Evolutionary conservation across 2,329 filamentous ascomycete species (phyloP).

Genomic region (Fusarium sp.): DNA sequence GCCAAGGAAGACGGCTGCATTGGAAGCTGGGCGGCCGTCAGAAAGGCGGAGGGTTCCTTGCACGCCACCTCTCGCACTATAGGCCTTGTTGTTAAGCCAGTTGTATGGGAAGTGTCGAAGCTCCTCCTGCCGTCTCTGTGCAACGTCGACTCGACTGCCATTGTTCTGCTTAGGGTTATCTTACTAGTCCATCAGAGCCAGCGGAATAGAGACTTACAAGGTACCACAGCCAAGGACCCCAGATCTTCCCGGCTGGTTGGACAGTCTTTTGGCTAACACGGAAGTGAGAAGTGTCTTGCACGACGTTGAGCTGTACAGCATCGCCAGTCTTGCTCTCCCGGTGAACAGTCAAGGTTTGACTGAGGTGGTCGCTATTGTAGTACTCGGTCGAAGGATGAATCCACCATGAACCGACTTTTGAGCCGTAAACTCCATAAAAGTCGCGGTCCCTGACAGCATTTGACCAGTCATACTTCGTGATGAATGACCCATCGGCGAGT

Average conservation of each 20-base stretch:
- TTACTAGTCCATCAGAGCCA: background rate
- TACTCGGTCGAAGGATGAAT: constrained; percentile 25
- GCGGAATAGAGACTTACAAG: background rate
- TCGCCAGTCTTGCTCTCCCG: constrained; percentile 24
- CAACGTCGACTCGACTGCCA: constrained; percentile 10
- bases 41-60: constrained; percentile 21
- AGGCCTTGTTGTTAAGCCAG: constrained; percentile 16
- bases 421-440: constrained; percentile 25
- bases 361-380: constrained; percentile 23
- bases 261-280: constrained; percentile 10
- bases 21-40: constrained; percentile 16
- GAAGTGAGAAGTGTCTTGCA: constrained; percentile 27
- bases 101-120: constrained; percentile 21
- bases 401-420: constrained; percentile 24
- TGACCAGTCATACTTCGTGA: constrained; percentile 29
- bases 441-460: constrained; percentile 24
- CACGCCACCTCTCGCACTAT: constrained; percentile 12
- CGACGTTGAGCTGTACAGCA: constrained; percentile 19
- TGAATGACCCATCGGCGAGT: constrained; percentile 8
- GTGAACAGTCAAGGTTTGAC: constrained; percentile 25
- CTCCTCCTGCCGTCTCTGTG: constrained; percentile 6
- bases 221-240: constrained; percentile 28
- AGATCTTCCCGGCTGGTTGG: constrained; percentile 18
- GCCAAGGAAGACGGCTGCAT: constrained; percentile 19
- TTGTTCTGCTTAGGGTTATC: constrained; percentile 14